Base-by-base conservation (phyloP, 805 yeast species). In the Cyberlindnera galapagoensis region DNA sequence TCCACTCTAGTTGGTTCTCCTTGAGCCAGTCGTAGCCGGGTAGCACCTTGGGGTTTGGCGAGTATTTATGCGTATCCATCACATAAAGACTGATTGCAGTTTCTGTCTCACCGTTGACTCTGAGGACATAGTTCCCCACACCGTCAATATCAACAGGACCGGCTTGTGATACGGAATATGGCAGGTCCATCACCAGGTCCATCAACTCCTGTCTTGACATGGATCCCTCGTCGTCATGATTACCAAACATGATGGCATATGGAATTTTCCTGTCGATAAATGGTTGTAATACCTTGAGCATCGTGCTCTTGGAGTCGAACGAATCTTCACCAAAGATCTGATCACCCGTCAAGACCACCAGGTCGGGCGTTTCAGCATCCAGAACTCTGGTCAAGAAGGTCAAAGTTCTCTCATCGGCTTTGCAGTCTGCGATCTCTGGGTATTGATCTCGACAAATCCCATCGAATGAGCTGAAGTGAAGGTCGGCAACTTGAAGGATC, bases 211-310 rank as follows among this genome's bases (percentile, higher is more conserved):
- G 52, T 24, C 95, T 68, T 11, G 63, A 40, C 36, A 86, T 46
- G 4, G 78, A 69, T 1, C 95, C 90, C 58, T 88, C 94, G 49
- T 81, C 92, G 54, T 92, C 98, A 54, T 92, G 98, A 54, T 92
- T 92, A 1, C 98, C 98, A 63, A 90, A 68, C 7, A 79, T 76
- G 43, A 82, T 67, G 0, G 96, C 90, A 64, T 72, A 92, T 4
- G 97, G 97, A 7, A 88, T 80, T 30, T 67, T 57, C 28, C 83
- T 61, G 11, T 60, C 47, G 16, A 88, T 69, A 18, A 85, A 72
- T 0, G 95, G 94, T 9, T 68, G 62, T 8, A 81, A 65, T 0
- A 80, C 85, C 52, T 92, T 90, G 38, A 80, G 66, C n/a, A 86
- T 46, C 0, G 96, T 75, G 0, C 95, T 77, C 44, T 79, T 80